These are phyloP conservation scores for Taphrina populina DNA, from an alignment of 1,139 yeast genomes.

Conservation along the genomic window DNA sequence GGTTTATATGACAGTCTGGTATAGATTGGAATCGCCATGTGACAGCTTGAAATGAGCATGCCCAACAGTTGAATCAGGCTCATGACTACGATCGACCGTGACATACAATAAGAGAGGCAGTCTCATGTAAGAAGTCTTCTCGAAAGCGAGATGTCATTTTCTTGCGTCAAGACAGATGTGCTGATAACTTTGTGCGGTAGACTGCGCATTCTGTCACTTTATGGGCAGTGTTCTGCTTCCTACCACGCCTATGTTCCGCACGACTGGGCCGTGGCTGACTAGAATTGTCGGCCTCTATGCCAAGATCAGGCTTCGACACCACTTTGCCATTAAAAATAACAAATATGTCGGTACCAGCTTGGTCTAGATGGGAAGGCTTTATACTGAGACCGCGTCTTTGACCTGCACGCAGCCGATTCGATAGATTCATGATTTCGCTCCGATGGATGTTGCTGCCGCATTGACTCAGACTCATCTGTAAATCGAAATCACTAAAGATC, in stretches of 20 bases:
- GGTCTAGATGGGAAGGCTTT: not conserved
- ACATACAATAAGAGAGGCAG: too few species aligned
- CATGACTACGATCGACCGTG: too few species aligned
- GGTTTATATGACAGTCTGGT: too few species aligned
- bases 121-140: too few species aligned
- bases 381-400: conserved; percentile 20
- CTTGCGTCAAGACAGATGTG: too few species aligned
- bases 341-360: not conserved
- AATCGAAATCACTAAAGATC: conserved; percentile 64
- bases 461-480: conserved; percentile 33
- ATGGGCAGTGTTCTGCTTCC: conserved; percentile 5
- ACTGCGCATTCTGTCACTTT: conserved; percentile 19
- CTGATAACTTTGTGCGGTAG: not conserved
- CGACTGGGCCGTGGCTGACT: not conserved
- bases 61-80: too few species aligned
- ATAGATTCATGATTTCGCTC: conserved; percentile 1
- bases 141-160: too few species aligned
- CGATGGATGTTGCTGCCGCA: conserved; percentile 23
- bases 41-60: too few species aligned
- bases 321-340: conserved; percentile 6
- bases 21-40: too few species aligned
- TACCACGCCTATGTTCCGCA: not conserved
- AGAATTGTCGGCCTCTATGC: not conserved
- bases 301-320: conserved; percentile 1
- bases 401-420: conserved; percentile 8